Percentiles rank a stretch among this genome's conserved stretches.
phyloP scores from a whole-genome alignment of 441 rosid species.

The Populus hybrid region DNA sequence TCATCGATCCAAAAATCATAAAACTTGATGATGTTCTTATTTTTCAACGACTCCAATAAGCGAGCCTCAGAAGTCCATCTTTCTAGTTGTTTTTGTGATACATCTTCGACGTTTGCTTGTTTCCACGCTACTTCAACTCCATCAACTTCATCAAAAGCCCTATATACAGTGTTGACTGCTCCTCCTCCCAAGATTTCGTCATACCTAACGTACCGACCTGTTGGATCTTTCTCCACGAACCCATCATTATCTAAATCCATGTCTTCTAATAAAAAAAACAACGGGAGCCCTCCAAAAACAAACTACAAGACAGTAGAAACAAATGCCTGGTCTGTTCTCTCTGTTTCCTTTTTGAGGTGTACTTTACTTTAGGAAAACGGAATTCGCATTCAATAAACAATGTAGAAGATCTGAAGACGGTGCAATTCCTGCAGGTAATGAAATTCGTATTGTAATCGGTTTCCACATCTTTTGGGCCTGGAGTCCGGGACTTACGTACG shows the following conservation, averaged over 20 bases:
- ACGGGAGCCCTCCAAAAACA: background rate
- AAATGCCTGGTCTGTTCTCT: background rate
- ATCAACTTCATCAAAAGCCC: conserved; percentile 65
- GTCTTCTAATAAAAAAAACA: background rate
- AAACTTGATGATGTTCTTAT: conserved; percentile 44
- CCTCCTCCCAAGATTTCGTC: conserved; percentile 76
- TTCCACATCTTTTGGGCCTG: no score
- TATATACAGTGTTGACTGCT: conserved; percentile 85
- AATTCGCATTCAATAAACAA: background rate
- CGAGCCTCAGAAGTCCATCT: conserved; percentile 13
- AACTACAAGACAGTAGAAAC: background rate
- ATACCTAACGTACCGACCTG: conserved; percentile 60
- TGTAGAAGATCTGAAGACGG: background rate
- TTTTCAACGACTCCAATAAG: conserved; percentile 27
- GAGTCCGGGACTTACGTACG: no score
- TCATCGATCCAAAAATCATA: conserved; percentile 53
- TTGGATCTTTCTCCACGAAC: conserved; percentile 60
- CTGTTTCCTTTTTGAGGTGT: no score
- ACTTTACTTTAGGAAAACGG: no score
- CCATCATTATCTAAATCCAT: conserved; percentile 29
- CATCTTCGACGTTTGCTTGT: conserved; percentile 56
- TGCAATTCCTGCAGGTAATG: background rate
- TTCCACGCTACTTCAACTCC: conserved; percentile 91
- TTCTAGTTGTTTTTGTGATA: conserved; percentile 57
- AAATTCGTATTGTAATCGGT: no score